These are phyloP conservation scores for Juglanconis oblonga DNA, from an alignment of 2,329 filamentous ascomycete genomes.

Conservation along the genomic window DNA sequence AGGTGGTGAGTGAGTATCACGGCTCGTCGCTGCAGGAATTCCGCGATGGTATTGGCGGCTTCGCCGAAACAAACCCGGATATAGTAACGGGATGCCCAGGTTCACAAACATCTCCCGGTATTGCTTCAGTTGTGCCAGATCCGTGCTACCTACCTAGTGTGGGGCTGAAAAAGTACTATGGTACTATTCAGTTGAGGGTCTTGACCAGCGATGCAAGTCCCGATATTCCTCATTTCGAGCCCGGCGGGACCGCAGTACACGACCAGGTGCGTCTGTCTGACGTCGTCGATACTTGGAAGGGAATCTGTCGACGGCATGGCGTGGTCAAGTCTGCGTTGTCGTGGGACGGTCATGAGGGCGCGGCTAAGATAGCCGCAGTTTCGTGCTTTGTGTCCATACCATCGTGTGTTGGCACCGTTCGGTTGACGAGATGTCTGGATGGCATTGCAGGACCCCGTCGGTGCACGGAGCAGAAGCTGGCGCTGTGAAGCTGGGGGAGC, in stretches of 20 bases:
- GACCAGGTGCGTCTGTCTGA: too few relatives aligned
- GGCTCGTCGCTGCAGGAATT: too few relatives aligned
- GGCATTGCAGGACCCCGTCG: not conserved
- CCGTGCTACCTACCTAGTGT: too few relatives aligned
- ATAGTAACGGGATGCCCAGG: too few relatives aligned
- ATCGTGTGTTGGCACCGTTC: constrained; percentile 1
- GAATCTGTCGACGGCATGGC: not conserved
- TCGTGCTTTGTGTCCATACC: not conserved
- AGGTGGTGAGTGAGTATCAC: constrained; percentile 1
- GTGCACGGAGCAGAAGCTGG: constrained; percentile 14
- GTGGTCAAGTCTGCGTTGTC: not conserved
- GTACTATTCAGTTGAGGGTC: too few relatives aligned
- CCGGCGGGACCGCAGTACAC: too few relatives aligned
- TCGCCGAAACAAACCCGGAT: not conserved
- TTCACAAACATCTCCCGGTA: too few relatives aligned
- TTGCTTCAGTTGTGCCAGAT: too few relatives aligned
- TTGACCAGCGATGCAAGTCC: too few relatives aligned
- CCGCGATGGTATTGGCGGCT: not conserved
- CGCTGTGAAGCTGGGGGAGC: constrained; percentile 1
- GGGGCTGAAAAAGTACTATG: too few relatives aligned
- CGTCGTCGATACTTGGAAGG: not conserved
- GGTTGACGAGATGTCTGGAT: not conserved
- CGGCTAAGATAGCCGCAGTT: not conserved
- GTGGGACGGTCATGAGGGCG: not conserved
- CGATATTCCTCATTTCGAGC: too few relatives aligned